These are phyloP conservation scores for Fusarium citri DNA, from an alignment of 2,329 filamentous ascomycete species.

Conservation along the genomic window DNA sequence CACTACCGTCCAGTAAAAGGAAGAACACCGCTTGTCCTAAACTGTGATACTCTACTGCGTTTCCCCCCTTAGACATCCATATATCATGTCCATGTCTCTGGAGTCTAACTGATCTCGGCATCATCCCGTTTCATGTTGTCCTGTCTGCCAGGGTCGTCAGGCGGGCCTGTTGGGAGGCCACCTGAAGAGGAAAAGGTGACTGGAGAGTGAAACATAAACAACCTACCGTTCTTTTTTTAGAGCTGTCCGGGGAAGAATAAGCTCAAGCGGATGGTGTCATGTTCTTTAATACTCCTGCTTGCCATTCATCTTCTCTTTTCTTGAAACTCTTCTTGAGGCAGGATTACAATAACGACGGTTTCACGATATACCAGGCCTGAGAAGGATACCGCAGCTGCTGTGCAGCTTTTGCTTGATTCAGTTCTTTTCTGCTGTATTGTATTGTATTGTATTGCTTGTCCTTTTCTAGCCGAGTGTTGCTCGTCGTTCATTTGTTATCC, in stretches of 20 bases:
- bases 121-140: conserved; percentile 27
- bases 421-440: conserved; percentile 9
- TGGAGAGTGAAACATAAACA: conserved; percentile 35
- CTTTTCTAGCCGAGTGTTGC: conserved; percentile 3
- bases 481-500: conserved; percentile 15
- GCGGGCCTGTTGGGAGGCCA: conserved; percentile 25
- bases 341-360: conserved; percentile 21
- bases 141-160: conserved; percentile 14
- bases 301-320: background rate
- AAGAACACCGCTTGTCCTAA: conserved; percentile 14
- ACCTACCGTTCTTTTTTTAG: conserved; percentile 29
- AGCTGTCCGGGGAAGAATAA: conserved; percentile 25
- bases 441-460: conserved; percentile 7
- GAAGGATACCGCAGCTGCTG: conserved; percentile 35
- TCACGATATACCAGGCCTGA: conserved; percentile 24
- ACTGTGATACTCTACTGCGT: conserved; percentile 1
- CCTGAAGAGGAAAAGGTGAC: conserved; percentile 2
- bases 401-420: conserved; percentile 28
- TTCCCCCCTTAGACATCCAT: conserved; percentile 1
- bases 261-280: conserved; percentile 15
- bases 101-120: conserved; percentile 18
- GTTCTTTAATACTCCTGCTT: conserved; percentile 25
- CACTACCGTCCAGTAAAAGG: background rate
- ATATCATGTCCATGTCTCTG: background rate
- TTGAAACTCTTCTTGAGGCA: conserved; percentile 20